Conservation (phyloP, 441 rosid species). For the Populus trichocarpa region DNA sequence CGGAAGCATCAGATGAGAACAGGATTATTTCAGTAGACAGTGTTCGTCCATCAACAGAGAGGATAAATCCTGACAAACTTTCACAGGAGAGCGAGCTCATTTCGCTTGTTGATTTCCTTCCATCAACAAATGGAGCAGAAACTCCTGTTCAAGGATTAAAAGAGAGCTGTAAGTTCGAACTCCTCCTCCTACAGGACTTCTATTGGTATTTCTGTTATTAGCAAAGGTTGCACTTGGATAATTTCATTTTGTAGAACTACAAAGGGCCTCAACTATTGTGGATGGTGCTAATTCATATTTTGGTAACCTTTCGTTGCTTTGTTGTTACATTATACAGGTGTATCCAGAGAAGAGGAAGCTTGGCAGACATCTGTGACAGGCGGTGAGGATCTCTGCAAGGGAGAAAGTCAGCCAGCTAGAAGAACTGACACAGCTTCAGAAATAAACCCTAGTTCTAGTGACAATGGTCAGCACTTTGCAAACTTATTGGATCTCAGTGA, state of each 20-base stretch:
- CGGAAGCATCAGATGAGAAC: constrained; percentile 26
- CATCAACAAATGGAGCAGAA: constrained; percentile 16
- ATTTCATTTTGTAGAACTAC: neutral
- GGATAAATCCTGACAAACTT: constrained; percentile 14
- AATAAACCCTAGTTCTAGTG: constrained; percentile 33
- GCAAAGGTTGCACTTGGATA: neutral
- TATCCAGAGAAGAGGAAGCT: constrained; percentile 27
- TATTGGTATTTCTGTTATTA: neutral
- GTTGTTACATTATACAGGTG: constrained; percentile 31
- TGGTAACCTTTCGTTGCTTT: neutral
- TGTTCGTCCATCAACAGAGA: constrained; percentile 15
- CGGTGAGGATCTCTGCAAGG: constrained; percentile 22
- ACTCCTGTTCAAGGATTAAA: constrained; percentile 21
- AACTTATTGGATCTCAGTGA: constrained; percentile 64
- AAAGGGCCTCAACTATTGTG: neutral
- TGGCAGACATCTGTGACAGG: constrained; percentile 20
- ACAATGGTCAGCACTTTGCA: constrained; percentile 28
- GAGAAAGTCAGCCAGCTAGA: constrained; percentile 20
- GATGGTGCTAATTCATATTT: neutral
- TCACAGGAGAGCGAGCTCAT: constrained; percentile 17
- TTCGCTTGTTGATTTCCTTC: constrained; percentile 12
- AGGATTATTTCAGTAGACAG: constrained; percentile 17
- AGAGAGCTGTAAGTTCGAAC: constrained; percentile 42
- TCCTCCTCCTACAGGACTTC: neutral
- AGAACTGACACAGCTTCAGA: constrained; percentile 32